Percentiles rank a stretch among this genome's conserved stretches.
Evolutionary conservation across 1,139 yeast species (phyloP).

Genomic region (Lodderomyces metapsilosis): DNA sequence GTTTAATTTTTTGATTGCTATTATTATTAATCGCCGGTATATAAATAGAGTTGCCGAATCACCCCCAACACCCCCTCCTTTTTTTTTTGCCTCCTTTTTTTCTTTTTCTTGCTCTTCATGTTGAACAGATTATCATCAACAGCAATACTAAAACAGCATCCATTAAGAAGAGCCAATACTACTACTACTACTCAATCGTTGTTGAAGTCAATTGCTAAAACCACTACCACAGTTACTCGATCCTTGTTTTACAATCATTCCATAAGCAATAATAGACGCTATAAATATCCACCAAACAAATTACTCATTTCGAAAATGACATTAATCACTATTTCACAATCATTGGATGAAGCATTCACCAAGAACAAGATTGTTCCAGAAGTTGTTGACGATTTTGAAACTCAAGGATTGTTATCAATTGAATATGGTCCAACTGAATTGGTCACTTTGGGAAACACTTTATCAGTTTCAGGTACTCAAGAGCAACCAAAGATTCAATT

Average conservation of each 20-base stretch:
- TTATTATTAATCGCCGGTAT: no score
- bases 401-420: constrained; percentile 47
- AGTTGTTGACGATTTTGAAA: constrained; percentile 48
- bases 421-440: constrained; percentile 53
- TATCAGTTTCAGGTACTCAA: constrained; percentile 66
- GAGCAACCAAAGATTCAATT: constrained; percentile 62
- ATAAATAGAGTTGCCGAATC: not conserved
- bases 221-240: not conserved
- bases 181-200: constrained; percentile 1
- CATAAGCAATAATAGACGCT: not conserved
- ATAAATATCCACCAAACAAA: not conserved
- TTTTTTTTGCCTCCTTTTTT: constrained; percentile 4
- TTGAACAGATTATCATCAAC: constrained; percentile 9
- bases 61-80: not conserved
- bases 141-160: not conserved
- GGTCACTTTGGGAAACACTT: constrained; percentile 79
- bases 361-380: constrained; percentile 66
- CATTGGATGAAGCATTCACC: constrained; percentile 57
- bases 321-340: constrained; percentile 61
- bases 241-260: constrained; percentile 1
- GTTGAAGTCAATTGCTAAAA: not conserved
- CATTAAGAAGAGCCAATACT: constrained; percentile 3
- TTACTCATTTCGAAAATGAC: constrained; percentile 14
- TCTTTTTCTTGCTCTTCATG: constrained; percentile 9
- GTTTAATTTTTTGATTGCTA: no score